These are phyloP conservation scores for Eucalyptus globulus DNA, from an alignment of 345 rosid species.

Conservation along the genomic window DNA sequence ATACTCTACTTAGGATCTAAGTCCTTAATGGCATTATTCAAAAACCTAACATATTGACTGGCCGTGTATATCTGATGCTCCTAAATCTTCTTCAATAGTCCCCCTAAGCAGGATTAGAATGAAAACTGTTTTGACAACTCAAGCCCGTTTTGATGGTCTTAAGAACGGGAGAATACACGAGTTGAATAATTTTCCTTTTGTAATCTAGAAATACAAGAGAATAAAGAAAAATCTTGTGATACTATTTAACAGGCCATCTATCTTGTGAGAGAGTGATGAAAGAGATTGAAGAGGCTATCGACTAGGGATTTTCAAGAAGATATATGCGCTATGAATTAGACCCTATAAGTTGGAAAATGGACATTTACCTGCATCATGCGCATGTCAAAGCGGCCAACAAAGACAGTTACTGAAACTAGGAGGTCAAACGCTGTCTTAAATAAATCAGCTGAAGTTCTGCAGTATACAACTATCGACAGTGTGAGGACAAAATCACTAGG, in stretches of 20 bases:
- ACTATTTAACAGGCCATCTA: not conserved
- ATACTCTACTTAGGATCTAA: not conserved
- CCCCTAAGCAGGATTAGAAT: not conserved
- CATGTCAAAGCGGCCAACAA: slow-evolving; percentile 99
- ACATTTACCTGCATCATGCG: slow-evolving; percentile 91
- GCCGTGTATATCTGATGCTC: not conserved
- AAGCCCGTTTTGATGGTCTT: not conserved
- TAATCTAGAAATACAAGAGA: not conserved
- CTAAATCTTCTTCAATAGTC: not conserved
- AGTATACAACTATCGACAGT: slow-evolving; percentile 9
- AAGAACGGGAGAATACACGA: not conserved
- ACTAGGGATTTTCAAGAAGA: not conserved
- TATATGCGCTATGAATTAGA: not conserved
- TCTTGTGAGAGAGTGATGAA: not conserved
- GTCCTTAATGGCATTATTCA: not conserved
- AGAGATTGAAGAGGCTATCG: not conserved
- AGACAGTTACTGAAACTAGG: slow-evolving; percentile 88
- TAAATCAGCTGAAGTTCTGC: slow-evolving; percentile 97
- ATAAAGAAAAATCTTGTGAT: not conserved
- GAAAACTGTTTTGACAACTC: not conserved
- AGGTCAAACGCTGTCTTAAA: slow-evolving; percentile 97
- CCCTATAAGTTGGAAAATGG: not conserved
- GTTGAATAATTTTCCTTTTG: not conserved
- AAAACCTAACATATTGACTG: not conserved
- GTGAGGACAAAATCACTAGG: not conserved